A percentile compares a stretch with the other conserved stretches of the same genome.
phyloP scores from a whole-genome alignment of 23 red algal genomes.

The Agarophyton chilense region DNA sequence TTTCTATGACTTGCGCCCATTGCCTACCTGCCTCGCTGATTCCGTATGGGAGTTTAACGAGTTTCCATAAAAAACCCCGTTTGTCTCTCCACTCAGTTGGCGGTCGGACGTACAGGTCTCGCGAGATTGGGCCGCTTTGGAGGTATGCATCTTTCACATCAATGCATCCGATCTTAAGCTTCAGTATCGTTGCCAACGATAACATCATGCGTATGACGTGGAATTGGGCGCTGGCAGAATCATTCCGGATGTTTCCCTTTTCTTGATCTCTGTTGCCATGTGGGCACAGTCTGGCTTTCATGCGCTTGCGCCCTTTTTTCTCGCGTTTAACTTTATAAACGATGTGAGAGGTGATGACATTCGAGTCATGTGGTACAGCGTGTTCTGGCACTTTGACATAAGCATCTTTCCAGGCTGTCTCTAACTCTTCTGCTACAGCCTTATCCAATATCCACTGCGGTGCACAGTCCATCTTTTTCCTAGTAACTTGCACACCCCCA shows the following conservation, averaged over 20 bases:
- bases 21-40: conserved; percentile 43
- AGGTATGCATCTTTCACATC: conserved; percentile 59
- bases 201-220: conserved; percentile 28
- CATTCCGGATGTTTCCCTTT: conserved; percentile 54
- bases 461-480: conserved; percentile 51
- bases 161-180: conserved; percentile 29
- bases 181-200: neutral
- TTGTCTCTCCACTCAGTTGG: conserved; percentile 29
- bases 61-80: conserved; percentile 24
- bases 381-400: conserved; percentile 33
- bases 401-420: conserved; percentile 8
- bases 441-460: conserved; percentile 40
- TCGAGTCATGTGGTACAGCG: neutral
- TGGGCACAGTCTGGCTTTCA: conserved; percentile 47
- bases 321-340: conserved; percentile 46
- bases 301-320: neutral
- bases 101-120: conserved; percentile 26
- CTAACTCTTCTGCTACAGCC: conserved; percentile 31
- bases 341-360: conserved; percentile 39
- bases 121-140: conserved; percentile 37
- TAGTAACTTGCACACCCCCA: conserved; percentile 2
- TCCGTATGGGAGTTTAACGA: conserved; percentile 23
- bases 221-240: conserved; percentile 44
- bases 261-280: conserved; percentile 38
- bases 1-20: conserved; percentile 41